Evolutionary conservation across 2,329 filamentous ascomycete genomes (phyloP).

Genomic region (Didymella lethalis): DNA sequence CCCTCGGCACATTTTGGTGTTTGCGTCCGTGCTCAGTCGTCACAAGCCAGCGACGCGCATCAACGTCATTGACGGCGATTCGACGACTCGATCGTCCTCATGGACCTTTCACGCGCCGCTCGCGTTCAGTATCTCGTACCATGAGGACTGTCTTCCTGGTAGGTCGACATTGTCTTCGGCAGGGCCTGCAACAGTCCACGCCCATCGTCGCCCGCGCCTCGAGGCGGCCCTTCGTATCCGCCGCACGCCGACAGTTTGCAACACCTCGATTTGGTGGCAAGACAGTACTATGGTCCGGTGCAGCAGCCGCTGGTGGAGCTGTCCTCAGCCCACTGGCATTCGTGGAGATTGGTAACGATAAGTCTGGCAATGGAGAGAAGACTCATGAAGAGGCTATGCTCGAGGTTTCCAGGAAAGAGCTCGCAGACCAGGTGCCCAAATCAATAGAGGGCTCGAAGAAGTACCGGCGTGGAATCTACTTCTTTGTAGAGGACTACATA

Average conservation of each 20-base stretch:
- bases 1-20: conserved; percentile 1
- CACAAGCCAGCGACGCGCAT: conserved; percentile 28
- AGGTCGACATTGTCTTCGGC: conserved; percentile 60
- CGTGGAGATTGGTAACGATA: conserved; percentile 64
- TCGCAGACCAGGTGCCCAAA: conserved; percentile 72
- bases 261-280: conserved; percentile 46
- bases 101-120: conserved; percentile 36
- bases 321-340: conserved; percentile 65
- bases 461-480: conserved; percentile 65
- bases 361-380: conserved; percentile 57
- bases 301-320: conserved; percentile 38
- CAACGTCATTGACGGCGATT: conserved; percentile 34
- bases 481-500: conserved; percentile 76
- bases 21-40: conserved; percentile 20
- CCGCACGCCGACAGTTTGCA: conserved; percentile 44
- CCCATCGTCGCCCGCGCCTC: conserved; percentile 28
- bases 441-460: conserved; percentile 67
- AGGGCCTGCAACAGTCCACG: conserved; percentile 43
- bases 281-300: conserved; percentile 46
- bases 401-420: conserved; percentile 78
- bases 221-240: conserved; percentile 39
- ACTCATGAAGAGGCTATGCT: conserved; percentile 90
- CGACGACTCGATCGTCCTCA: conserved; percentile 24
- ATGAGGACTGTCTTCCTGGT: conserved; percentile 61
- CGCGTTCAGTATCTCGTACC: conserved; percentile 38